Evolutionary conservation across 768 basidiomycete species (phyloP).

Genomic region (Ephemerocybe angulata): DNA sequence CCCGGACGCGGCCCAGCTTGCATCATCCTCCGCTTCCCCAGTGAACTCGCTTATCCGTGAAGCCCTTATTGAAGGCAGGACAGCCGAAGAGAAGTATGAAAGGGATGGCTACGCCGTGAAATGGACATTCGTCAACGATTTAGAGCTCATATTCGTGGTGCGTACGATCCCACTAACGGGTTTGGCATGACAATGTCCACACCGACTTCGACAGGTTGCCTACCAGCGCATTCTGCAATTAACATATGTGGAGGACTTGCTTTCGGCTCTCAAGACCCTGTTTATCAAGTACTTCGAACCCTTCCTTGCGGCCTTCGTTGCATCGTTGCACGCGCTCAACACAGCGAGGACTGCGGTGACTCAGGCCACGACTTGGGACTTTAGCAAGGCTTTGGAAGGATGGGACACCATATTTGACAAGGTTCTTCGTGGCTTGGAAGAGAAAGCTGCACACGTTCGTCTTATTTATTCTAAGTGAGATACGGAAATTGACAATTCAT

Average conservation of each 20-base stretch:
- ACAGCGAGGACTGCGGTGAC: constrained; percentile 38
- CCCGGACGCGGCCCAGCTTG: constrained; percentile 70
- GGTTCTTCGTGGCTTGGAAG: constrained; percentile 68
- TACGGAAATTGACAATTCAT: background rate
- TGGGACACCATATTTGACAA: constrained; percentile 84
- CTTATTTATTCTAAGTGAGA: constrained; percentile 45
- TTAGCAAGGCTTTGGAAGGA: constrained; percentile 63
- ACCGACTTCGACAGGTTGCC: constrained; percentile 65
- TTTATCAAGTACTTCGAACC: constrained; percentile 88
- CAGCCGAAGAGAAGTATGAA: constrained; percentile 80
- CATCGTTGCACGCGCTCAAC: constrained; percentile 69
- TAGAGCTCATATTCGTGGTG: constrained; percentile 96
- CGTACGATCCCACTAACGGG: constrained; percentile 25
- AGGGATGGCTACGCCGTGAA: constrained; percentile 92
- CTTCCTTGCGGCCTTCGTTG: constrained; percentile 77
- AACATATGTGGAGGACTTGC: constrained; percentile 87
- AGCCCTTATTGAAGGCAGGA: constrained; percentile 87
- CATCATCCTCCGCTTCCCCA: constrained; percentile 71
- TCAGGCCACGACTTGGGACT: constrained; percentile 56
- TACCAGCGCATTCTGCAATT: constrained; percentile 96
- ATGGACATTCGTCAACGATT: constrained; percentile 93
- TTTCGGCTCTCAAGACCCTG: constrained; percentile 72
- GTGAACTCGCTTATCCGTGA: constrained; percentile 87
- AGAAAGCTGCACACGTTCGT: constrained; percentile 74
- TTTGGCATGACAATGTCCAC: constrained; percentile 5